phyloP scores from a whole-genome alignment of 2,329 filamentous ascomycete species.

The Atkinsonella texensis region DNA sequence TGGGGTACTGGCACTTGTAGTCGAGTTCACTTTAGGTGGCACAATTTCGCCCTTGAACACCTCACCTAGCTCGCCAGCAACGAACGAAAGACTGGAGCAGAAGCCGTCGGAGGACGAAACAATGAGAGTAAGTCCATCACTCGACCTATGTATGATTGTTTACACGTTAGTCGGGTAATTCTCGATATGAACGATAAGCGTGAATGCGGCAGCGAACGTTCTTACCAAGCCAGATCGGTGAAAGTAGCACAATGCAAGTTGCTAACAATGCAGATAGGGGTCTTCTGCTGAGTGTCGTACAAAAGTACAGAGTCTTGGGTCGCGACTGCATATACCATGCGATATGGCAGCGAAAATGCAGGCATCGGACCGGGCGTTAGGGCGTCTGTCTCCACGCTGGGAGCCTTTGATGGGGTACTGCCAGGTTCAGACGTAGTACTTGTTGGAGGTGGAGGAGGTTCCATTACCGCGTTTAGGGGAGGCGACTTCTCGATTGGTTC shows the following conservation, averaged over 20 bases:
- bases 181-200: background rate
- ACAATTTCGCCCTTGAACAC: constrained; percentile 59
- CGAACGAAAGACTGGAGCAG: constrained; percentile 82
- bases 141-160: constrained; percentile 28
- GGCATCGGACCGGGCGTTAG: constrained; percentile 49
- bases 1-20: constrained; percentile 20
- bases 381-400: constrained; percentile 28
- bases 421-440: constrained; percentile 35
- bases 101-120: constrained; percentile 99
- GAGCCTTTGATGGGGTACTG: constrained; percentile 41
- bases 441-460: constrained; percentile 60
- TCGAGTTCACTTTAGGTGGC: constrained; percentile 32
- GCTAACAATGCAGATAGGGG: constrained; percentile 86
- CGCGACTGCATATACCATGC: constrained; percentile 92
- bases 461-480: constrained; percentile 55
- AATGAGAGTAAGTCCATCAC: constrained; percentile 48
- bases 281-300: constrained; percentile 95
- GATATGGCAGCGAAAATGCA: constrained; percentile 77
- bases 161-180: constrained; percentile 15
- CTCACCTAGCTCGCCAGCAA: constrained; percentile 72
- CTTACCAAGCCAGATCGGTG: constrained; percentile 89
- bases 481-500: constrained; percentile 62
- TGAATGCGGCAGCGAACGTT: background rate
- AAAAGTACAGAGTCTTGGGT: constrained; percentile 91
- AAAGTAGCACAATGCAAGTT: constrained; percentile 97